Base-by-base conservation (phyloP, 1,139 yeast species). In the Sugiyamaella neomexicana region DNA sequence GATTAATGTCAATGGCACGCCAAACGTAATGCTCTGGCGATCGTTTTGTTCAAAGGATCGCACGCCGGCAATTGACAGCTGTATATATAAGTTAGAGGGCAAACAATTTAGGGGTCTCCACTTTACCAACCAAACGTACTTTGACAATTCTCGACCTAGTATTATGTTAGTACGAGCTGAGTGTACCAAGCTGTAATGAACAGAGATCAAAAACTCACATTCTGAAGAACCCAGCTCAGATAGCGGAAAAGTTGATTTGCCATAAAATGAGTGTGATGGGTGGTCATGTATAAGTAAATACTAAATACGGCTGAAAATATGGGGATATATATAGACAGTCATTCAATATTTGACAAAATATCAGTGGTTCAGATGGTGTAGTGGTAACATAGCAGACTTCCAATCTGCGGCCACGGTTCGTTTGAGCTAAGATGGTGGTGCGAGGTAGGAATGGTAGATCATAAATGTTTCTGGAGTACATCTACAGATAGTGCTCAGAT, bases 51-150 rank as follows among this genome's bases (percentile, higher is more conserved):
- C 95, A 67, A 93, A 95, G 0, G 98, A 90, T 46, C 99, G 76
- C 5, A 95, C 82, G 34, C 99, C 99, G 57, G 85, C 86, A 32
- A 95, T 86, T 1, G 96, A 86, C 32, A 95, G 83, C 73, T 89
- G 37, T 9, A 40, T 43, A 2, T 34, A n/a, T 37, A 5, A 20
- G 39, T 37, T 20, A 41, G 46, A 12, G 20, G 16, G 5, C 25
- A 5, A 5, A 3, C 25, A 5, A 20, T 20, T 20, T 3, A 20
- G 25, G 5, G 25, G 5, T 20, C 25, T 20, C 25, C 5, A 3
- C 25, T 20, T 20, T 2, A 7, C n/a, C 10, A 15, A 13, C 13
- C 29, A 27, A n/a, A 46, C 60, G 13, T 56, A 66, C 71, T 57
- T 67, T 67, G 53, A 62, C 62, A 16, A 68, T 64, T 50, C 67